Evolutionary conservation across 129 eudicot species (phyloP).

Genomic region (Chrysanthemum lavandulifolium): DNA sequence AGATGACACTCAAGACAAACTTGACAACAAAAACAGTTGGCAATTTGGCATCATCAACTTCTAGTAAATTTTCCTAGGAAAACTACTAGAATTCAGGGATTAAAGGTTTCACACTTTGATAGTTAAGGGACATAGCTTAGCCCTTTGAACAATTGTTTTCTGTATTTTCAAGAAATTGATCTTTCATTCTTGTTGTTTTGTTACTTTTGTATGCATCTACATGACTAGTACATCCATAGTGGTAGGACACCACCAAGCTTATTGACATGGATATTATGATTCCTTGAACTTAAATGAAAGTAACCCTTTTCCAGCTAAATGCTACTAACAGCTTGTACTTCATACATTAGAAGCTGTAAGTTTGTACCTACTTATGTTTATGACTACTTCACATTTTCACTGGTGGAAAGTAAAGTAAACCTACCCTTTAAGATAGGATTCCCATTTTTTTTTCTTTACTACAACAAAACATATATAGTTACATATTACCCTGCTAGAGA

Average conservation of each 20-base stretch:
- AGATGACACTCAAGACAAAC: slow-evolving; percentile 19
- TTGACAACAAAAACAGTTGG: slow-evolving; percentile 4
- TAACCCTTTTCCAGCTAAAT: slow-evolving; percentile 31
- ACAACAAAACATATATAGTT: slow-evolving; percentile 23
- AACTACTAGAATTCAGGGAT: background rate
- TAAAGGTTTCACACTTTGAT: background rate
- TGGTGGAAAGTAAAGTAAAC: slow-evolving; percentile 8
- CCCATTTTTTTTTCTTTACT: slow-evolving; percentile 11
- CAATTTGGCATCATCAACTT: slow-evolving; percentile 25
- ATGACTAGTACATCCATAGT: slow-evolving; percentile 14
- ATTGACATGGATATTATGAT: slow-evolving; percentile 28
- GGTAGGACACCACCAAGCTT: slow-evolving; percentile 33
- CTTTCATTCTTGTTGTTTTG: slow-evolving; percentile 30
- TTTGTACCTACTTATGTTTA: background rate
- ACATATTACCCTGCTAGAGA: slow-evolving; percentile 16
- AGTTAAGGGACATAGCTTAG: slow-evolving; percentile 14
- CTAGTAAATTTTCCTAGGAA: background rate
- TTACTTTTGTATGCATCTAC: slow-evolving; percentile 25
- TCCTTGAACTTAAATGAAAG: slow-evolving; percentile 24
- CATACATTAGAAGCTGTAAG: slow-evolving; percentile 13
- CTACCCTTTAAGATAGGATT: slow-evolving; percentile 31
- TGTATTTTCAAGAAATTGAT: slow-evolving; percentile 19
- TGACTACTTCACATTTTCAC: slow-evolving; percentile 20
- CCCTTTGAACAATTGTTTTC: slow-evolving; percentile 9
- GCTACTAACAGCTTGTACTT: background rate